Base-by-base conservation (phyloP, 2,329 filamentous ascomycete genomes). In the Botrytis medusae region DNA sequence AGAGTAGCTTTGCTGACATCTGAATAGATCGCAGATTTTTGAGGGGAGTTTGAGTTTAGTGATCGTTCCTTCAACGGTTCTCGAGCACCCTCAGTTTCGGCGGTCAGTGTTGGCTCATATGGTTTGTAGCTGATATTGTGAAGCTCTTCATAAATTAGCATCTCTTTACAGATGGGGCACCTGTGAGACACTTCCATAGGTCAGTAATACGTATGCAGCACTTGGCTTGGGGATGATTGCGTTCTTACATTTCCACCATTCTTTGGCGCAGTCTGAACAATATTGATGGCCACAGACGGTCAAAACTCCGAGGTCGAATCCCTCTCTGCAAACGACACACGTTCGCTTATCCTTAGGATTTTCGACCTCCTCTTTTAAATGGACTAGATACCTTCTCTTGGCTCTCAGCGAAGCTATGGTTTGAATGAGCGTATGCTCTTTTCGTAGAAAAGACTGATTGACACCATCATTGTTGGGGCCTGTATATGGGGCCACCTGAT, bases 241-340 rank as follows among this genome's bases (percentile, higher is more conserved):
- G 46, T n/a, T 46, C 69, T 64, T 40, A 71, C 69, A 42, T 67
- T 34, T 69, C 84, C 92, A 93, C 96, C 96, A 98, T 20, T 90
- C 78, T 54, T 86, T 86, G 77, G 98, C 91, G 81, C 96, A 98
- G 42, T 93, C 92, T 79, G 93, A 94, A 84, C 95, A 98, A 80
- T 94, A 98, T 76, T 94, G 90, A 80, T 99, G 96, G 0, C 95
- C 95, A 80, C 96, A 98, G 1, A 94, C 88, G 0, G 95, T 98
- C 75, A 95, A 85, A 70, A 92, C 89, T 71, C 95, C 95, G n/a
- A 90, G 85, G 74, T 92, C 90, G 78, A 98, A 97, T 0, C 85
- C 80, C 18, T 88, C 87, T 79, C 93, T 91, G 80, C 96, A 99
- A 77, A 99, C 98, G 72, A 97, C 89, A 80, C 96, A 99, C 69